Evolutionary conservation across 768 basidiomycete species (phyloP).

Genomic region (Termitomyces titanicus): DNA sequence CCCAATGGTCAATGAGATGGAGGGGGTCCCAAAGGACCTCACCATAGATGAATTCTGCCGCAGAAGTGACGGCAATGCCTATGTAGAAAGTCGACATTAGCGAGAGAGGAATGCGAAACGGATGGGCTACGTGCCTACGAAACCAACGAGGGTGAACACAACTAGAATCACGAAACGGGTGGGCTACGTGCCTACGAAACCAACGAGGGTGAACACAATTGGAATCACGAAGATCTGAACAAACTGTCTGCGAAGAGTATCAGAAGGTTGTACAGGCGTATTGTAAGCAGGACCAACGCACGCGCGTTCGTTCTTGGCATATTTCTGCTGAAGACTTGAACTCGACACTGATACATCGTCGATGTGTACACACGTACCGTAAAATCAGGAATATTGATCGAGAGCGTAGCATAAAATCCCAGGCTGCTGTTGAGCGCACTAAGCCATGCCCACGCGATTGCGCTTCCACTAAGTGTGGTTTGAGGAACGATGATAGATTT

Average conservation of each 20-base stretch:
- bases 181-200: constrained; percentile 66
- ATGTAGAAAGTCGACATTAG: not conserved
- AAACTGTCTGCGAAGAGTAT: constrained; percentile 48
- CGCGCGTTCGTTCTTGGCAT: constrained; percentile 66
- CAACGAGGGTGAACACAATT: constrained; percentile 68
- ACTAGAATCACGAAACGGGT: constrained; percentile 75
- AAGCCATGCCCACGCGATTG: constrained; percentile 77
- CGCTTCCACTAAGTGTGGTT: constrained; percentile 41
- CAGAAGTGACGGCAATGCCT: constrained; percentile 77
- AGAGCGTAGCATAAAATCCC: constrained; percentile 68
- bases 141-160: constrained; percentile 72
- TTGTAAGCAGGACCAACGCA: constrained; percentile 29
- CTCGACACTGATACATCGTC: too few species aligned
- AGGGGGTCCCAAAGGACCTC: constrained; percentile 69
- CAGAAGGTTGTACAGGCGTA: not conserved
- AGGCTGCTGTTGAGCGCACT: constrained; percentile 72
- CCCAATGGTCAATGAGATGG: constrained; percentile 73
- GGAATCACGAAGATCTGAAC: constrained; percentile 77
- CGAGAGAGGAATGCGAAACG: not conserved
- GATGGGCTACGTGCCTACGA: constrained; percentile 37
- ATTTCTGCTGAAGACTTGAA: constrained; percentile 43
- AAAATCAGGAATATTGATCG: constrained; percentile 86
- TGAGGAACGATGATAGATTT: constrained; percentile 62
- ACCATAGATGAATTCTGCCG: constrained; percentile 71
- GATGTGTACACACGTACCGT: constrained; percentile 36